Conservation (phyloP, 2,329 filamentous ascomycete genomes). For the Cyclaneusma minus region DNA sequence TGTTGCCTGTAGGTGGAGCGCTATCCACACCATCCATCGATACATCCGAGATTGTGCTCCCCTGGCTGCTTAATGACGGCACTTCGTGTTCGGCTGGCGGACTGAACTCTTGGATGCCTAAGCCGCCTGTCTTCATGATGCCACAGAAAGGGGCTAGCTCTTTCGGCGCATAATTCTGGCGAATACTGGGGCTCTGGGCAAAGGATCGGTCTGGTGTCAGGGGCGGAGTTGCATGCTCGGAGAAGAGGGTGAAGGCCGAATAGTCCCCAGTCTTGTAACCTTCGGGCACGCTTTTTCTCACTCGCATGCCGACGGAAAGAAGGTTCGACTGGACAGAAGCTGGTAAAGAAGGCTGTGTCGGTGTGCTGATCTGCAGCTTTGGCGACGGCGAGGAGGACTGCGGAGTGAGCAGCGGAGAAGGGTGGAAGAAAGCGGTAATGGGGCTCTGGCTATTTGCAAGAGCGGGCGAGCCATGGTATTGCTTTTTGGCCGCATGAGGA, state of each 20-base stretch:
- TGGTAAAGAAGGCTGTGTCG: slow-evolving; percentile 34
- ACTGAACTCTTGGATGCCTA: slow-evolving; percentile 34
- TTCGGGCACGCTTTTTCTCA: slow-evolving; percentile 84
- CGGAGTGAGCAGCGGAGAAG: slow-evolving; percentile 13
- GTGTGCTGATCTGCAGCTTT: slow-evolving; percentile 2
- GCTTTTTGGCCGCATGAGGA: slow-evolving; percentile 18
- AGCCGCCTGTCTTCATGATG: slow-evolving; percentile 58
- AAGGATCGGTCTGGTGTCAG: slow-evolving; percentile 13
- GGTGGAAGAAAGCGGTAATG: slow-evolving; percentile 47
- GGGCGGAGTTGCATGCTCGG: slow-evolving; percentile 18
- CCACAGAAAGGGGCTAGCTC: slow-evolving; percentile 74
- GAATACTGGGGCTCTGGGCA: slow-evolving; percentile 1
- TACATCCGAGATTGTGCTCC: slow-evolving; percentile 2
- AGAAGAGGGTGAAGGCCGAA: slow-evolving; percentile 36
- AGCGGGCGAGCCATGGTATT: slow-evolving; percentile 47
- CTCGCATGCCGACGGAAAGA: slow-evolving; percentile 84
- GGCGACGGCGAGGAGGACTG: slow-evolving; percentile 24
- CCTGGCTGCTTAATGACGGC: slow-evolving; percentile 13
- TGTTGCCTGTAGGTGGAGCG: slow-evolving; percentile 1
- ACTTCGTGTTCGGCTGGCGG: slow-evolving; percentile 10
- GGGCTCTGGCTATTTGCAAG: slow-evolving; percentile 36
- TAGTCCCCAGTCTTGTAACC: slow-evolving; percentile 69
- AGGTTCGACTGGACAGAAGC: slow-evolving; percentile 61
- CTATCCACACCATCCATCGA: slow-evolving; percentile 1
- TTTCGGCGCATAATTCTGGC: slow-evolving; percentile 18